Conservation (phyloP, 768 basidiomycete species). For the Myochromella boudieri region DNA sequence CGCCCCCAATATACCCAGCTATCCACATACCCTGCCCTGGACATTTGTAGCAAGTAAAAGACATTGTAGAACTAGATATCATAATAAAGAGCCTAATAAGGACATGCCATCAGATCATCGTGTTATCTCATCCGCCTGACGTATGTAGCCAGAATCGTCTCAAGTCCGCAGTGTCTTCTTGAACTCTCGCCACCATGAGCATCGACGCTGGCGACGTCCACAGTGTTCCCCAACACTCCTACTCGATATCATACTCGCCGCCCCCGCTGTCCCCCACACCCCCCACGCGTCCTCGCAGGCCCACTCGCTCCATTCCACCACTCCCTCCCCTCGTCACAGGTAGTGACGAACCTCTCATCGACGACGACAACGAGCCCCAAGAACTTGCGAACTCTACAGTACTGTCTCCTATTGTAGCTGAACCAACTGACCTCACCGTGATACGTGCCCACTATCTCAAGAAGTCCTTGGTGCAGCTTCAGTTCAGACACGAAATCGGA, state of each 20-base stretch:
- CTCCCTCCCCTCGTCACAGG: constrained; percentile 5
- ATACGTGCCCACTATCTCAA: constrained; percentile 97
- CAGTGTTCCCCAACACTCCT: neutral
- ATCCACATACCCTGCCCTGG: constrained; percentile 8
- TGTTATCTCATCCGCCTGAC: constrained; percentile 16
- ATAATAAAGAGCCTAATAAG: neutral
- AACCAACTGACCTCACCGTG: constrained; percentile 60
- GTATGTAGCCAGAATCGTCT: constrained; percentile 5
- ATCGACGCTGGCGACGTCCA: constrained; percentile 1
- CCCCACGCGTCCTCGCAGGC: constrained; percentile 14
- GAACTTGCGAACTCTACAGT: neutral
- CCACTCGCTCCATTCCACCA: constrained; percentile 17
- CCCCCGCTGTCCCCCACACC: neutral
- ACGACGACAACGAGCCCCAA: neutral
- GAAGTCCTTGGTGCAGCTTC: constrained; percentile 87
- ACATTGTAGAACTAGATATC: neutral
- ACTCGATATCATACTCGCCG: constrained; percentile 6
- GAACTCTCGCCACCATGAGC: constrained; percentile 8
- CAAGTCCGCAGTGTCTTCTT: constrained; percentile 7
- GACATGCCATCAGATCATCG: constrained; percentile 7
- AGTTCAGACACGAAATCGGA: constrained; percentile 80
- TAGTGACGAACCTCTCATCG: constrained; percentile 7
- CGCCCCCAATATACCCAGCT: constrained; percentile 11
- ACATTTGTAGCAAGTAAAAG: constrained; percentile 2
- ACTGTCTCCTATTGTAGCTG: neutral